A percentile compares a stretch with the other conserved stretches of the same genome.
These are phyloP conservation scores for Gossypium davidsonii DNA, from an alignment of 441 rosid species.

Conservation along the genomic window DNA sequence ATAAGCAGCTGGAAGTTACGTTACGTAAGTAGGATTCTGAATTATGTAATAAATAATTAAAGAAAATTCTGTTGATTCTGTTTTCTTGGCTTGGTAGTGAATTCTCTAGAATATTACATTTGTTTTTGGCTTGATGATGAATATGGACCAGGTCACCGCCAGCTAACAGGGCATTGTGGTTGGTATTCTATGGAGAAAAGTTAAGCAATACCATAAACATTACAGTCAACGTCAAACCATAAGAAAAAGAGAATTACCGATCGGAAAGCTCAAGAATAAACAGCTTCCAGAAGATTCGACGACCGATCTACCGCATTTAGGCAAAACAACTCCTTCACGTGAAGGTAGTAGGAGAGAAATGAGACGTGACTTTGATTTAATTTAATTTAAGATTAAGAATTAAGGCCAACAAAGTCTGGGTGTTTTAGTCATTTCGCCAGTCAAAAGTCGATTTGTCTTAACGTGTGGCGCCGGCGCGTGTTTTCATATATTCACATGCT, in stretches of 20 bases:
- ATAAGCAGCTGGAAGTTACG: background rate
- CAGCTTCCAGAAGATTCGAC: background rate
- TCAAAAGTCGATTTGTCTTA: background rate
- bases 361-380: too few relatives aligned
- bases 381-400: too few relatives aligned
- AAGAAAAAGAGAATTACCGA: background rate
- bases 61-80: background rate
- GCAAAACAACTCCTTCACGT: background rate
- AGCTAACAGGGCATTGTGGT: too few relatives aligned
- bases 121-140: background rate
- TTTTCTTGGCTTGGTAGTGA: too few relatives aligned
- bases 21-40: too few relatives aligned
- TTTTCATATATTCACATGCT: background rate
- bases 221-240: too few relatives aligned
- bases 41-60: background rate
- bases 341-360: background rate
- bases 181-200: too few relatives aligned
- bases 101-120: background rate
- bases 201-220: too few relatives aligned
- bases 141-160: background rate
- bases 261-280: background rate
- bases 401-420: too few relatives aligned
- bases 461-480: background rate
- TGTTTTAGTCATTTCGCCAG: background rate
- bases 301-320: background rate